Percentiles rank a stretch among this genome's conserved stretches.
These are phyloP conservation scores for Corymbia citriodora DNA, from an alignment of 441 rosid genomes.

Conservation along the genomic window DNA sequence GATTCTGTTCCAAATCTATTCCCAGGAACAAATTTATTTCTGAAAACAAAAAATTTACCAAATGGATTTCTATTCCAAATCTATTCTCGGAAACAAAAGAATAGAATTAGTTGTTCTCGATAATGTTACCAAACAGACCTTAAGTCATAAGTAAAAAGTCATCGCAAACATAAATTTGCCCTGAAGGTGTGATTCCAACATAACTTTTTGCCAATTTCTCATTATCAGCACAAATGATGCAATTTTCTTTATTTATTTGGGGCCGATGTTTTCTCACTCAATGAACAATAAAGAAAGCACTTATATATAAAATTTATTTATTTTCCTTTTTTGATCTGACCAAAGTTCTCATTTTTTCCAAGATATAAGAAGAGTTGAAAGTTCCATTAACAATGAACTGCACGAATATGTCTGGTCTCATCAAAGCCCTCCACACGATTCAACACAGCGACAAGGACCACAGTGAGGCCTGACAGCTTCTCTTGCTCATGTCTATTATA, in stretches of 20 bases:
- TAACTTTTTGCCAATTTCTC: neutral
- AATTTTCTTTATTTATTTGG: neutral
- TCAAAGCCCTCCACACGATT: neutral
- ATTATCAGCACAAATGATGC: neutral
- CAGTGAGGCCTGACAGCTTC: neutral
- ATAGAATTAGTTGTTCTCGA: no score
- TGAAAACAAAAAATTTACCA: no score
- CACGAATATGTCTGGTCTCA: neutral
- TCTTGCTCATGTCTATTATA: neutral
- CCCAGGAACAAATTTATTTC: no score
- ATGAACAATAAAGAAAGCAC: neutral
- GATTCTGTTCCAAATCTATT: no score
- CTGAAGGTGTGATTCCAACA: neutral
- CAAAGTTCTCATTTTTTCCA: neutral
- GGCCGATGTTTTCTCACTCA: neutral
- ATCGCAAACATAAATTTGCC: neutral
- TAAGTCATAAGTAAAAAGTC: neutral
- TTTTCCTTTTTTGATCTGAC: neutral
- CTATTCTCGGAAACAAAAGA: no score
- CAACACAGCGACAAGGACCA: neutral
- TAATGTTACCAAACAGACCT: no score
- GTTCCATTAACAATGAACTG: neutral
- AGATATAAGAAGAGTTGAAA: neutral
- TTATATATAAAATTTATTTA: neutral
- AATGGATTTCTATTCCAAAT: no score